Conservation (phyloP, 805 yeast genomes). For the Wickerhamomyces sydowiorum region DNA sequence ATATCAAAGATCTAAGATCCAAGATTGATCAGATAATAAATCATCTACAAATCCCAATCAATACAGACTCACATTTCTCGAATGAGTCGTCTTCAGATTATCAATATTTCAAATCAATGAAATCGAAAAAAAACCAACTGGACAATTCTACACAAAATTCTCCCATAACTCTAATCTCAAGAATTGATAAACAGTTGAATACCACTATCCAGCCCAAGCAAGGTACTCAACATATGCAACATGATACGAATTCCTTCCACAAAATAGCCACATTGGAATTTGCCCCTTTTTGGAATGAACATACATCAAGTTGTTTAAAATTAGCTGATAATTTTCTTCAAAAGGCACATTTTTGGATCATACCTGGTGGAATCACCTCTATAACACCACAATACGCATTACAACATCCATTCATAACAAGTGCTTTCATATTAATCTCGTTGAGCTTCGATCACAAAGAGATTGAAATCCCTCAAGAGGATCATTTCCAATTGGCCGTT, state of each 20-base stretch:
- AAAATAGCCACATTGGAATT: conserved; percentile 36
- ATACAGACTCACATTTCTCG: too few relatives aligned
- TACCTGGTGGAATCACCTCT: conserved; percentile 53
- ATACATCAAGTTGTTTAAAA: conserved; percentile 36
- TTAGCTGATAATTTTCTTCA: conserved; percentile 43
- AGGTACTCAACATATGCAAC: too few relatives aligned
- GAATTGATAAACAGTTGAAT: conserved; percentile 28
- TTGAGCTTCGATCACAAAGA: conserved; percentile 40
- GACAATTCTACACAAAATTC: conserved; percentile 26
- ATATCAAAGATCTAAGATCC: too few relatives aligned
- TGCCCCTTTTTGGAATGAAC: conserved; percentile 34
- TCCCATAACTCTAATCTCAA: conserved; percentile 30
- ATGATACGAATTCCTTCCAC: conserved; percentile 28
- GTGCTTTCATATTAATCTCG: conserved; percentile 47
- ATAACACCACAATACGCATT: conserved; percentile 40
- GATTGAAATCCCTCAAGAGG: conserved; percentile 45
- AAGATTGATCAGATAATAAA: background rate
- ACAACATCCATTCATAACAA: conserved; percentile 48
- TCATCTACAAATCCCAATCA: background rate
- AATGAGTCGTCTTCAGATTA: too few relatives aligned
- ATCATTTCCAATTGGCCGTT: conserved; percentile 40
- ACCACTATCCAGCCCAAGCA: too few relatives aligned
- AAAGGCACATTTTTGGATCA: conserved; percentile 55
- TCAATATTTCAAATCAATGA: conserved; percentile 5
- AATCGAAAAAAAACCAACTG: conserved; percentile 16